These are phyloP conservation scores for Lophium mytilinum DNA, from an alignment of 495 filamentous ascomycete species.

Conservation along the genomic window DNA sequence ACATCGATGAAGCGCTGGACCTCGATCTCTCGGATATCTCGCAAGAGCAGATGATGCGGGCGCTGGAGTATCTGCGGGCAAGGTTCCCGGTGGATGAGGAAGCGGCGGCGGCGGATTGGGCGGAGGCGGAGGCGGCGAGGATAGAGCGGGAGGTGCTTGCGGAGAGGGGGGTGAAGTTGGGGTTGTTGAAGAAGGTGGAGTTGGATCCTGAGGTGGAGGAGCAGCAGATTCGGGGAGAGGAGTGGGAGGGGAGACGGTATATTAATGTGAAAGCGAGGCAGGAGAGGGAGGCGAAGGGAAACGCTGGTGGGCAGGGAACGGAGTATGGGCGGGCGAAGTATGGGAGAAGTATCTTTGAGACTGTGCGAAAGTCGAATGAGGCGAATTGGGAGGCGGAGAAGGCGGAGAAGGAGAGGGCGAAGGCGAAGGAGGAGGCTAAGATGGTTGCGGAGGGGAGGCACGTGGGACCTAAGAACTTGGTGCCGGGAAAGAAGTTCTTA, in stretches of 20 bases:
- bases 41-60: slow-evolving; percentile 36
- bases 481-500: slow-evolving; percentile 21
- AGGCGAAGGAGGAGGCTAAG: slow-evolving; percentile 36
- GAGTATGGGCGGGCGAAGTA: background rate
- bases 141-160: slow-evolving; percentile 33
- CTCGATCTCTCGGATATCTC: slow-evolving; percentile 20
- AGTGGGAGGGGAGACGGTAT: background rate
- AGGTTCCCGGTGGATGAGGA: slow-evolving; percentile 71
- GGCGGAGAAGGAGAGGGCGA: slow-evolving; percentile 41
- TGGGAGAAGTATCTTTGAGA: slow-evolving; percentile 23
- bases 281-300: background rate
- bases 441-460: slow-evolving; percentile 35
- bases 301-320: slow-evolving; percentile 27
- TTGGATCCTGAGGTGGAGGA: background rate
- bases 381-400: slow-evolving; percentile 31
- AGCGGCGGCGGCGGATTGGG: slow-evolving; percentile 49
- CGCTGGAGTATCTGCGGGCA: slow-evolving; percentile 59
- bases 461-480: slow-evolving; percentile 42
- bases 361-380: background rate
- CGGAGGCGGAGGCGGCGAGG: slow-evolving; percentile 46
- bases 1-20: slow-evolving; percentile 19
- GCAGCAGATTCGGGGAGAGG: background rate
- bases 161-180: background rate
- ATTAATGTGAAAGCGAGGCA: background rate
- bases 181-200: background rate